Evolutionary conservation across 179 eudicot species (phyloP).

Genomic region (Sideroxylon spinosum): DNA sequence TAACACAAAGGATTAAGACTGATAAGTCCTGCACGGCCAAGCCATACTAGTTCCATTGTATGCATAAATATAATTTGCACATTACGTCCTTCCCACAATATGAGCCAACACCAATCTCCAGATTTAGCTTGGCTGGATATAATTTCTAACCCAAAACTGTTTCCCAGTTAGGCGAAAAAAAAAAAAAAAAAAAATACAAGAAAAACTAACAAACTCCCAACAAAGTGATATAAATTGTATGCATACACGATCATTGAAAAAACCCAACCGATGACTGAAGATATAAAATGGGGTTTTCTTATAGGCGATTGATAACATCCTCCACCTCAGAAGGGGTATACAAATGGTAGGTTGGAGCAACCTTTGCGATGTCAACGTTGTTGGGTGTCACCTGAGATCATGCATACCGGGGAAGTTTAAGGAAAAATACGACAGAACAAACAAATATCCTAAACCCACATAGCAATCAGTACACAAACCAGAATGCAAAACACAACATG

Average conservation of each 20-base stretch:
- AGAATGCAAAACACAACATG: neutral
- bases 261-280: neutral
- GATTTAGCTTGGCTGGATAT: neutral
- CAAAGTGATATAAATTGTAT: constrained; percentile 13
- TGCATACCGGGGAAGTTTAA: neutral
- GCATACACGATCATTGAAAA: neutral
- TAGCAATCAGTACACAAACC: neutral
- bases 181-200: neutral
- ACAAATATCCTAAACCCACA: no score
- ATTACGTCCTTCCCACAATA: neutral
- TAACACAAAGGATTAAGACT: no score
- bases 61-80: neutral
- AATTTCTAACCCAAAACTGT: neutral
- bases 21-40: neutral
- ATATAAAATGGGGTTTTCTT: constrained; percentile 16
- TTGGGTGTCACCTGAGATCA: constrained; percentile 73
- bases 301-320: constrained; percentile 78
- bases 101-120: neutral
- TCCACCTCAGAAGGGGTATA: constrained; percentile 93
- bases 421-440: no score
- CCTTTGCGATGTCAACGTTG: constrained; percentile 89
- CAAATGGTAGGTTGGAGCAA: constrained; percentile 85
- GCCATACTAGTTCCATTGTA: neutral
- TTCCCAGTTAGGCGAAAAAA: neutral
- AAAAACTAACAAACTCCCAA: constrained; percentile 7